Percentiles rank a stretch among this genome's conserved stretches.
phyloP scores from a whole-genome alignment of 345 rosid species.

The Syzygium aqueum region DNA sequence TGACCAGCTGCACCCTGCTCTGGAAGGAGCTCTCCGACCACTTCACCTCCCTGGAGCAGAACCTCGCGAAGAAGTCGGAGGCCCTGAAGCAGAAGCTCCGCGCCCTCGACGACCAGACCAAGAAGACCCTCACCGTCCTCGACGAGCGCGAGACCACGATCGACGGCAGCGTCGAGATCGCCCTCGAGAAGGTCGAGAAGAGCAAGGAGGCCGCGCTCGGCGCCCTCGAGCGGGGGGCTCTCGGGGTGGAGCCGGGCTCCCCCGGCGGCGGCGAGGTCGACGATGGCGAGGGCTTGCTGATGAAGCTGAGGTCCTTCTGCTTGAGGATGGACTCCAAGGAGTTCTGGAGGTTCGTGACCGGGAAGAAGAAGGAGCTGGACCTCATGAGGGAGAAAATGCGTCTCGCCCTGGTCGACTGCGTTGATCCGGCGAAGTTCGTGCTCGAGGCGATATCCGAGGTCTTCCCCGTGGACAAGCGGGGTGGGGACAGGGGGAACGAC shows the following conservation, averaged over 20 bases:
- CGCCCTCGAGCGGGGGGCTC: constrained; percentile 21
- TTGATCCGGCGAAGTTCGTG: constrained; percentile 85
- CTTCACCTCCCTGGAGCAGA: constrained; percentile 74
- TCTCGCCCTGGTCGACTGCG: constrained; percentile 57
- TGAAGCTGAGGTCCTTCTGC: constrained; percentile 41
- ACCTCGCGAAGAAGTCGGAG: constrained; percentile 71
- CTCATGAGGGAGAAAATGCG: constrained; percentile 57
- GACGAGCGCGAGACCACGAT: constrained; percentile 84
- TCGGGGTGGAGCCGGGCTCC: constrained; percentile 14
- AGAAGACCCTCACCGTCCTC: constrained; percentile 61
- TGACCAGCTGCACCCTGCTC: constrained; percentile 97
- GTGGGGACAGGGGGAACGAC: constrained; percentile 52
- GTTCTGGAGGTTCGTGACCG: constrained; percentile 72
- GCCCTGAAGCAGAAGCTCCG: constrained; percentile 69
- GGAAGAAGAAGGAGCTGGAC: constrained; percentile 72
- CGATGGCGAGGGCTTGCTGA: constrained; percentile 58
- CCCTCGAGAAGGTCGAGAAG: constrained; percentile 46
- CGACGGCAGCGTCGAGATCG: constrained; percentile 78
- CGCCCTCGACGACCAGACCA: constrained; percentile 56
- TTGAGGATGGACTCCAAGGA: constrained; percentile 62
- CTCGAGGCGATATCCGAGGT: constrained; percentile 87
- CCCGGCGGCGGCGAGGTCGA: constrained; percentile 66
- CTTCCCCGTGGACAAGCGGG: constrained; percentile 78
- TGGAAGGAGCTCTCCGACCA: constrained; percentile 99
- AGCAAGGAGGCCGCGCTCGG: constrained; percentile 38